A percentile compares a stretch with the other conserved stretches of the same genome.
These are phyloP conservation scores for Westerdykella sp. DNA, from an alignment of 2,329 filamentous ascomycete species.

Conservation along the genomic window DNA sequence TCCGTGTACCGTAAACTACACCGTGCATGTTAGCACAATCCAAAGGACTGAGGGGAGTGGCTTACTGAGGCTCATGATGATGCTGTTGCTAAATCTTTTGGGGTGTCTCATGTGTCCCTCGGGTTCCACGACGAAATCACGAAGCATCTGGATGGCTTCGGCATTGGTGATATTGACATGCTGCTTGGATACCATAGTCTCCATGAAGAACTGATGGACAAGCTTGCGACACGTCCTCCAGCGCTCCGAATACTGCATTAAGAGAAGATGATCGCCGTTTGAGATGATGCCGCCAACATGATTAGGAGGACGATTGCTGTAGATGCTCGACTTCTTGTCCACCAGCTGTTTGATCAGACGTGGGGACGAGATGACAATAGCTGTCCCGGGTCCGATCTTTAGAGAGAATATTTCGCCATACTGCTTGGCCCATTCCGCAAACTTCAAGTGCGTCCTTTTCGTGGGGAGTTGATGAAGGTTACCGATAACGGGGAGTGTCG, in stretches of 20 bases:
- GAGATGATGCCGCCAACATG: constrained; percentile 27
- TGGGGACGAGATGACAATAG: no score
- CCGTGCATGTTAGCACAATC: no score
- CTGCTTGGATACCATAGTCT: constrained; percentile 40
- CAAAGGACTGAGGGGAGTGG: no score
- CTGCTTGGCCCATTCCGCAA: no score
- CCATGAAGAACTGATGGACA: constrained; percentile 43
- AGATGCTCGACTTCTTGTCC: not conserved
- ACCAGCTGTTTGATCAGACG: no score
- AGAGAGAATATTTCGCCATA: no score
- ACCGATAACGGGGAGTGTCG: no score
- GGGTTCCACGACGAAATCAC: constrained; percentile 40
- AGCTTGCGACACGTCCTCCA: constrained; percentile 46
- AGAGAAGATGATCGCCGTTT: constrained; percentile 43
- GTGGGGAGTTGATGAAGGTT: no score
- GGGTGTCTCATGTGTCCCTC: constrained; percentile 45
- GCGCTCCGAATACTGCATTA: constrained; percentile 43
- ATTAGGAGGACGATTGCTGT: constrained; percentile 2
- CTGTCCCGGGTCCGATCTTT: no score
- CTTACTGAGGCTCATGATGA: constrained; percentile 26
- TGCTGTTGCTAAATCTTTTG: constrained; percentile 45
- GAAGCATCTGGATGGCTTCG: constrained; percentile 45
- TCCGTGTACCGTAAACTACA: no score
- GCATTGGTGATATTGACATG: constrained; percentile 43
- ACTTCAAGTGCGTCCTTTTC: no score